Evolutionary conservation across 176 grass and related monocot species (phyloP).

Genomic region (Phyllostachys edulis): DNA sequence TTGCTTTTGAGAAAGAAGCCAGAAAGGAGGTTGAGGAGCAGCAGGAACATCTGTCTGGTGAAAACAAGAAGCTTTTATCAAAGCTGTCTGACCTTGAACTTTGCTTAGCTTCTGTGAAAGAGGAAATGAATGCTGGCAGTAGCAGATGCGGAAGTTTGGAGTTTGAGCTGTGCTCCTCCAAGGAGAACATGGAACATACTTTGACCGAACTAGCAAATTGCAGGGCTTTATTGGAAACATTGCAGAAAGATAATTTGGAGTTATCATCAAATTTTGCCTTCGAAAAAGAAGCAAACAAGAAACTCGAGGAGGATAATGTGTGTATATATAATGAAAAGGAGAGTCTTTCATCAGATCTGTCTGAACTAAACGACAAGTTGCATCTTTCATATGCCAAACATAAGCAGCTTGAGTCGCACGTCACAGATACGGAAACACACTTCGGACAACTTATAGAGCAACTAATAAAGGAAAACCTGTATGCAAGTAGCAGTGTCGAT

Average conservation of each 20-base stretch:
- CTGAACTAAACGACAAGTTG: conserved; percentile 69
- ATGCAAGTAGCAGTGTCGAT: conserved; percentile 47
- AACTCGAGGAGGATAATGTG: conserved; percentile 57
- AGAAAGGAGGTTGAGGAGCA: conserved; percentile 52
- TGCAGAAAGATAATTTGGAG: conserved; percentile 53
- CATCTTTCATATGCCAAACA: conserved; percentile 50
- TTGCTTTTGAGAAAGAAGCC: conserved; percentile 54
- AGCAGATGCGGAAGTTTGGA: conserved; percentile 44
- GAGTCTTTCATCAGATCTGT: conserved; percentile 53
- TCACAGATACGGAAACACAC: conserved; percentile 55
- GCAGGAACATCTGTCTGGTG: conserved; percentile 42
- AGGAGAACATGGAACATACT: conserved; percentile 40
- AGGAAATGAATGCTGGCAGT: conserved; percentile 45
- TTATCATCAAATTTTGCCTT: conserved; percentile 33
- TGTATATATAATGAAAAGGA: conserved; percentile 60
- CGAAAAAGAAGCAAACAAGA: conserved; percentile 50
- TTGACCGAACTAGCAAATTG: conserved; percentile 53
- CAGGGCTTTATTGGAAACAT: conserved; percentile 40
- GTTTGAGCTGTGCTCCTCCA: conserved; percentile 44
- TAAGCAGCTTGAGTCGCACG: conserved; percentile 58
- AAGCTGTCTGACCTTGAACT: conserved; percentile 54
- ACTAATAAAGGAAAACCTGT: conserved; percentile 68
- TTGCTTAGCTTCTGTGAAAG: conserved; percentile 49
- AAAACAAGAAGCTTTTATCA: conserved; percentile 49
- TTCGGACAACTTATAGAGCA: conserved; percentile 57